Evolutionary conservation across 371 early-diverging fungal species (phyloP).

Genomic region (Mortierella sp.): DNA sequence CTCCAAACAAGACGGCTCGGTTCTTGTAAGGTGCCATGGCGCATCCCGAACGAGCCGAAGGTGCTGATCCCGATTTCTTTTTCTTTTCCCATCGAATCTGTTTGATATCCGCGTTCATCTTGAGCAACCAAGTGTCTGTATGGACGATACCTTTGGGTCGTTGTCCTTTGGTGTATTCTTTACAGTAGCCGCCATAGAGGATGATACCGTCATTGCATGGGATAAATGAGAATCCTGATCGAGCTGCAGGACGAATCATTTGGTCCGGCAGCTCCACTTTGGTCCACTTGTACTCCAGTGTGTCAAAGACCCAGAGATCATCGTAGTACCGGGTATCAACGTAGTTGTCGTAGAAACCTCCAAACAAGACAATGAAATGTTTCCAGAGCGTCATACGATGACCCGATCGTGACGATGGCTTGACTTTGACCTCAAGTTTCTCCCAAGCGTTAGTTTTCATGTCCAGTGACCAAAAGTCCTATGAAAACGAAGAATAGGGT

Average conservation of each 20-base stretch:
- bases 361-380: conserved; percentile 67
- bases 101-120: conserved; percentile 62
- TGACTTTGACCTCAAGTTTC: conserved; percentile 61
- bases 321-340: conserved; percentile 68
- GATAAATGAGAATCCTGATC: conserved; percentile 70
- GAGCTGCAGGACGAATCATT: conserved; percentile 58
- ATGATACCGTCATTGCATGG: conserved; percentile 56
- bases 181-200: conserved; percentile 74
- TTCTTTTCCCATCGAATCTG: conserved; percentile 66
- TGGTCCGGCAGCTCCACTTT: conserved; percentile 66
- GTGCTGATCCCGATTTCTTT: conserved; percentile 57
- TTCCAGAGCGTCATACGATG: conserved; percentile 68
- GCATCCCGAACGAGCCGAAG: conserved; percentile 63
- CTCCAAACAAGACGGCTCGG: conserved; percentile 67
- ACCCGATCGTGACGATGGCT: conserved; percentile 56
- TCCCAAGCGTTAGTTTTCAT: conserved; percentile 71
- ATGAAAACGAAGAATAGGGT: neutral
- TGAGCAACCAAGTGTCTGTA: conserved; percentile 68
- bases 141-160: conserved; percentile 61
- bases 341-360: conserved; percentile 70
- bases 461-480: conserved; percentile 74
- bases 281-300: conserved; percentile 66
- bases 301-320: conserved; percentile 74
- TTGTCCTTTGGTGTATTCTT: conserved; percentile 65
- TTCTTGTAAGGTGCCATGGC: conserved; percentile 66